A percentile compares a stretch with the other conserved stretches of the same genome.
Evolutionary conservation across 768 basidiomycete genomes (phyloP).

Genomic region (Psilocybe cubensis): DNA sequence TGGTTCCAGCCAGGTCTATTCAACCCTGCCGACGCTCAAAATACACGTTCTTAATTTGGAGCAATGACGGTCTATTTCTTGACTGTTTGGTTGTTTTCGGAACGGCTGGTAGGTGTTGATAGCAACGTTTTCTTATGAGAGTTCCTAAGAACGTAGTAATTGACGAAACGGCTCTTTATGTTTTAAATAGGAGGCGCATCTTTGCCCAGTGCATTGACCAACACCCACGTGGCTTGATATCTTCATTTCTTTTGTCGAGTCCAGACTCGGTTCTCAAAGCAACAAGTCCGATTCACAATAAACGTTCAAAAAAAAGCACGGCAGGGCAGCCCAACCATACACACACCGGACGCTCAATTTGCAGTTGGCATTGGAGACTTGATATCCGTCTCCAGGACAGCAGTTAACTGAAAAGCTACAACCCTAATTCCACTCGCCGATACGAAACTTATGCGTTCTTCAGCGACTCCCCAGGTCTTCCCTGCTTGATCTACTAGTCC

Average conservation of each 20-base stretch:
- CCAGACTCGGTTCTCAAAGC: constrained; percentile 1
- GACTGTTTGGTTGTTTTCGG: not conserved
- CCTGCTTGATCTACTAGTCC: not conserved
- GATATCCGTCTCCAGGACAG: not conserved
- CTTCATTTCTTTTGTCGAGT: not conserved
- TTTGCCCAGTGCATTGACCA: not conserved
- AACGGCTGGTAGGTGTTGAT: not conserved
- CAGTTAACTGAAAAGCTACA: not conserved
- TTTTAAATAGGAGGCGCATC: not conserved
- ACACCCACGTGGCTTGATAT: not conserved
- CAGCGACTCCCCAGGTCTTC: too few species aligned
- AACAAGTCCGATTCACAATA: not conserved
- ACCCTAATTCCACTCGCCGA: not conserved
- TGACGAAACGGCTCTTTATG: not conserved
- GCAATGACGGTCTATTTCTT: not conserved
- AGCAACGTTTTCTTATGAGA: not conserved
- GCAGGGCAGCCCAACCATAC: not conserved
- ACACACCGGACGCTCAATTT: not conserved
- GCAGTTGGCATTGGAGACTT: not conserved
- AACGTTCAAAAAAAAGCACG: not conserved
- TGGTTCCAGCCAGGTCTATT: not conserved
- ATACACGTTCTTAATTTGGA: not conserved
- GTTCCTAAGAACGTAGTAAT: not conserved
- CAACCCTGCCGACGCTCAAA: not conserved
- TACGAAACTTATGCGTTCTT: too few species aligned